Evolutionary conservation across 805 yeast genomes (phyloP).

Genomic region (Schizosaccharomyces pombe): ASM294v3 CU329670.1:4111001-4111500

Average conservation of each 20-base stretch:
- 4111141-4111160: conserved; percentile 24
- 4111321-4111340: conserved; percentile 55
- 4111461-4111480: conserved; percentile 36
- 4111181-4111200: conserved; percentile 26
- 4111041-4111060: conserved; percentile 16
- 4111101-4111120: conserved; percentile 30
- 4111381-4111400: conserved; percentile 43
- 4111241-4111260: conserved; percentile 11
- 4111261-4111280: conserved; percentile 19
- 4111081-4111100: conserved; percentile 41
- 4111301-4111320: conserved; percentile 27
- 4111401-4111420: conserved; percentile 65
- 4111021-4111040: not conserved
- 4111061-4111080: conserved; percentile 48
- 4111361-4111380: conserved; percentile 25
- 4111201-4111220: conserved; percentile 30
- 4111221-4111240: conserved; percentile 20
- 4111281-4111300: conserved; percentile 12
- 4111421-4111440: conserved; percentile 49
- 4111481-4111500: conserved; percentile 31
- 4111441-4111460: conserved; percentile 32
- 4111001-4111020: not conserved
- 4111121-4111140: conserved; percentile 20
- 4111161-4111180: conserved; percentile 20
- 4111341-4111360: conserved; percentile 37